Percentiles rank a stretch among this genome's conserved stretches.
Evolutionary conservation across 495 filamentous ascomycete genomes (phyloP).

Genomic region (Hypoxylon intermedium): DNA sequence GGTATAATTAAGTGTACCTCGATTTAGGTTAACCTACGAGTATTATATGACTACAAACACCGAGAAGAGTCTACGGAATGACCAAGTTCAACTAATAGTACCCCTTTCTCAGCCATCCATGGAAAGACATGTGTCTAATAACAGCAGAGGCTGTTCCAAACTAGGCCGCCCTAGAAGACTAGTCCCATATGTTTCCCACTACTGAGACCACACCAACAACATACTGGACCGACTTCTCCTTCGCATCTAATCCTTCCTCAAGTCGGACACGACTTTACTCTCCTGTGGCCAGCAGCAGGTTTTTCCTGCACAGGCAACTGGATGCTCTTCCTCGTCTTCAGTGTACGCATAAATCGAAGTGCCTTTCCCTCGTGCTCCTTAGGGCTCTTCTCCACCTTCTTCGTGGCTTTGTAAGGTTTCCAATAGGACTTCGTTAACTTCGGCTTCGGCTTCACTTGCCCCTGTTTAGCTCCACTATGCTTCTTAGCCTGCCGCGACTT

Average conservation of each 20-base stretch:
- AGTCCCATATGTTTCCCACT: too few relatives aligned
- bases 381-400: not conserved
- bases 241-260: not conserved
- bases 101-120: too few relatives aligned
- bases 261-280: conserved; percentile 30
- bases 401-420: conserved; percentile 1
- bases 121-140: too few relatives aligned
- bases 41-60: too few relatives aligned
- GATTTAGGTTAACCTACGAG: too few relatives aligned
- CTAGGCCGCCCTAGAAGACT: too few relatives aligned
- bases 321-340: conserved; percentile 25
- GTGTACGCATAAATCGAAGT: conserved; percentile 22
- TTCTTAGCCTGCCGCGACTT: conserved; percentile 13
- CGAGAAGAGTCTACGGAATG: too few relatives aligned
- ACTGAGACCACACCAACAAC: not conserved
- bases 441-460: conserved; percentile 8
- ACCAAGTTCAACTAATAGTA: too few relatives aligned
- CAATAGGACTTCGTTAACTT: conserved; percentile 4
- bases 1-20: too few relatives aligned
- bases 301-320: conserved; percentile 25
- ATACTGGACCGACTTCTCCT: not conserved
- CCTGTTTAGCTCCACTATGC: not conserved
- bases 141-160: too few relatives aligned
- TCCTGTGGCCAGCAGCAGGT: conserved; percentile 7
- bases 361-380: conserved; percentile 1